phyloP scores from a whole-genome alignment of 768 basidiomycete genomes.

The Chalciporus sphaerocephalus region DNA sequence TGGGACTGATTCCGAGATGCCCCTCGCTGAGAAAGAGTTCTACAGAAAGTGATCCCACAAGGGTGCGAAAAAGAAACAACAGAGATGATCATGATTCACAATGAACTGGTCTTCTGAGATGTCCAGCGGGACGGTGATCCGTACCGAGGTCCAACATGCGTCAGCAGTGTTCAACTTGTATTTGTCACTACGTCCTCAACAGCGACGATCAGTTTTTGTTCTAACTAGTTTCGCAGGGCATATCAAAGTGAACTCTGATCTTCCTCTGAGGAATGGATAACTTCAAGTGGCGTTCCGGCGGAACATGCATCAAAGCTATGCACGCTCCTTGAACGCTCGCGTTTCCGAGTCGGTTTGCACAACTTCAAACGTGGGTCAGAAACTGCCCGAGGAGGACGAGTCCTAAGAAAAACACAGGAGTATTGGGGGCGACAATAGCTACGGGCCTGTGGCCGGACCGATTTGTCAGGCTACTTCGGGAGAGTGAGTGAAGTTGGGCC shows the following conservation, averaged over 20 bases:
- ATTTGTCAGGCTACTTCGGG: conserved; percentile 7
- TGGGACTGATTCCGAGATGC: not conserved
- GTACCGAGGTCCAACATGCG: not conserved
- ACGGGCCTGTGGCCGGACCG: not conserved
- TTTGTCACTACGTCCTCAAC: not conserved
- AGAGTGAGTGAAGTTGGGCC: conserved; percentile 16
- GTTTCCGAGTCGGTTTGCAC: not conserved
- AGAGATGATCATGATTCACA: not conserved
- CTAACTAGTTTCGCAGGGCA: too few species aligned
- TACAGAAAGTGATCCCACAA: not conserved
- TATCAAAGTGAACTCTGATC: too few species aligned
- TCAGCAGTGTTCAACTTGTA: too few species aligned
- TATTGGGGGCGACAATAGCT: not conserved
- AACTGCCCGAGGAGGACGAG: not conserved
- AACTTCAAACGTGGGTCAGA: not conserved
- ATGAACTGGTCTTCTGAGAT: not conserved
- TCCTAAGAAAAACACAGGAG: conserved; percentile 1
- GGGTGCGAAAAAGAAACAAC: not conserved
- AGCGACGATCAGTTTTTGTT: not conserved
- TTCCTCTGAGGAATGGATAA: too few species aligned
- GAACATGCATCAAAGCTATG: too few species aligned
- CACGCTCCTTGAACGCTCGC: not conserved
- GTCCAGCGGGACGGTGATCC: not conserved
- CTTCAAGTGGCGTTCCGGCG: too few species aligned
- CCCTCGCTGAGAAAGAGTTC: not conserved